A percentile compares a stretch with the other conserved stretches of the same genome.
These are phyloP conservation scores for Lactarius akahatsu DNA, from an alignment of 768 basidiomycete species.

Conservation along the genomic window DNA sequence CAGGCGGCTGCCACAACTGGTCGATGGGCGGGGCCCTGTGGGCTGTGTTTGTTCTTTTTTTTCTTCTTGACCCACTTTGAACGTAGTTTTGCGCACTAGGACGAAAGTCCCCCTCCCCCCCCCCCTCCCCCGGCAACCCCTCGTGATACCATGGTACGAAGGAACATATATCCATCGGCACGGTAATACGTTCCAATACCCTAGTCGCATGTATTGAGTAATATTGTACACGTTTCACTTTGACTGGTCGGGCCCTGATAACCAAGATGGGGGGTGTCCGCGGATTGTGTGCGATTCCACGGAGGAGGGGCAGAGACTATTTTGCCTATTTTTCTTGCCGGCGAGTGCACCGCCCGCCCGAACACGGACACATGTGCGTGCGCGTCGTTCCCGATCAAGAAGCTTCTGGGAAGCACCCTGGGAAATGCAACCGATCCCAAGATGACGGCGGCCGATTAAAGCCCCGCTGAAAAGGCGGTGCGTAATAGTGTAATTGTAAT, in stretches of 20 bases:
- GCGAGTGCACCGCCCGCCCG: conserved; percentile 26
- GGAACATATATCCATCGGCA: neutral
- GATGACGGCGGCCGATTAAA: conserved; percentile 13
- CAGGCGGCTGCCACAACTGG: conserved; percentile 10
- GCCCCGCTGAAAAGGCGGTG: conserved; percentile 26
- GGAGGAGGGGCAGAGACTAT: conserved; percentile 13
- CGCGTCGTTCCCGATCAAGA: conserved; percentile 26
- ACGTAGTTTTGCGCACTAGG: conserved; percentile 27
- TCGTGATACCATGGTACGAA: conserved; percentile 24
- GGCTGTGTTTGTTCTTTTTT: conserved; percentile 1
- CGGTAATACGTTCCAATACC: conserved; percentile 3
- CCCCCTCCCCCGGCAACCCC: conserved; percentile 1
- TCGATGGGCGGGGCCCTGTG: conserved; percentile 3
- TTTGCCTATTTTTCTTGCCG: conserved; percentile 19
- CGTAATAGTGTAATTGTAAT: conserved; percentile 19
- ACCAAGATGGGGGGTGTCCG: conserved; percentile 11
- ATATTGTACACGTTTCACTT: conserved; percentile 17
- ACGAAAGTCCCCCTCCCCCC: conserved; percentile 15
- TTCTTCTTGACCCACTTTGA: conserved; percentile 16
- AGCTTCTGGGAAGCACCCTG: conserved; percentile 26
- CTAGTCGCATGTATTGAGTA: conserved; percentile 9
- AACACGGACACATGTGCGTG: conserved; percentile 2
- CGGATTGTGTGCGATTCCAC: conserved; percentile 17
- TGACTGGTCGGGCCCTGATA: neutral
- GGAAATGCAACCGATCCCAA: conserved; percentile 22